Base-by-base conservation (phyloP, 2,329 filamentous ascomycete species). In the Ascochyta viciae-villosae region DNA sequence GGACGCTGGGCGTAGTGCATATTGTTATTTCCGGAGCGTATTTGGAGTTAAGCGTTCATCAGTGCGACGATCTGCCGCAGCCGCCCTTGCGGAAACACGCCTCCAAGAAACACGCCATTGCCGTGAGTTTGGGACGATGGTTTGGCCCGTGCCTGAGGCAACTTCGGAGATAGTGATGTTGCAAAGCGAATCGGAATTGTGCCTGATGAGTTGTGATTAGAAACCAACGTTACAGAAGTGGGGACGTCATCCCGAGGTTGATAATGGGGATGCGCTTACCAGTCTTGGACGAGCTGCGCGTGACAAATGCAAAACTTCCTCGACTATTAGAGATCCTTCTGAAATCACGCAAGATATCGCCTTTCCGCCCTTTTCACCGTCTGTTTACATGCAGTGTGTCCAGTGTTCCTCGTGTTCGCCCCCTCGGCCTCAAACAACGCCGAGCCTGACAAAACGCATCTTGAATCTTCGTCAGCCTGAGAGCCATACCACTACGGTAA, bases 31-130 rank as follows among this genome's bases (percentile, higher is more conserved):
- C 53, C 53, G 42, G 47, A 8, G 22, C 22, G 22, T 16, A 16
- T 42, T 27, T 40, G 22, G 23, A 40, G 34, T 37, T 50, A 55
- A 50, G 42, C 37, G 16, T 55, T 19, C 16, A 29, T 22, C 35
- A 50, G 35, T 35, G 7, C 16, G 53, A n/a, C 33, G 38, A 42
- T 56, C 47, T 50, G 53, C 47, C 29, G 47, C 41, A 40, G 50
- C 41, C 37, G 35, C 42, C 46, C 23, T 27, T 23, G 13, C 40
- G n/a, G 41, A 50, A 45, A 50, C 35, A 15, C 29, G 27, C 47
- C 22, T 37, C 35, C 42, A 55, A 33, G 27, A 22, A 10, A 27
- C 23, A 19, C 24, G 42, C 46, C 38, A 50, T 45, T 41, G 7
- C 46, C 29, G 26, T 24, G 22, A 15, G 27, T 29, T 34, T 23